Evolutionary conservation across 768 basidiomycete genomes (phyloP).

Genomic region (Pleurotus cornucopiae): DNA sequence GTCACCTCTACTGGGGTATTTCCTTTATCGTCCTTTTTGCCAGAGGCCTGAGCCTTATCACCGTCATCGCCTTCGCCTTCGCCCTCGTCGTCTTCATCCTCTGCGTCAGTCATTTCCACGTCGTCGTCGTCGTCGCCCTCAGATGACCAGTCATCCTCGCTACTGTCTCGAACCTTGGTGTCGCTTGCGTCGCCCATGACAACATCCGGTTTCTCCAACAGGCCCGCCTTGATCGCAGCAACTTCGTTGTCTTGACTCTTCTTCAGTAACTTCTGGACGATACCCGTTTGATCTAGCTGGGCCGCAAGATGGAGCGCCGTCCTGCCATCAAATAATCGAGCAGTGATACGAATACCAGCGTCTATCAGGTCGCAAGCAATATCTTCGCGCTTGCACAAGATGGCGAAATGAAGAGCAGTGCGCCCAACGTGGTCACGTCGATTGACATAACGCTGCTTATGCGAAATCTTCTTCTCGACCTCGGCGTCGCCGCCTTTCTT

Average conservation of each 20-base stretch:
- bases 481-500: neutral
- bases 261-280: conserved; percentile 49
- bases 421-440: conserved; percentile 61
- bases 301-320: conserved; percentile 54
- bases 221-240: conserved; percentile 15
- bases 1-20: conserved; percentile 9
- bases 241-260: conserved; percentile 38
- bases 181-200: conserved; percentile 20
- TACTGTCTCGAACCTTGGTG: conserved; percentile 28
- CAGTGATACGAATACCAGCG: conserved; percentile 50
- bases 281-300: conserved; percentile 34
- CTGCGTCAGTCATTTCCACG: conserved; percentile 14
- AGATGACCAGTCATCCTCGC: conserved; percentile 50
- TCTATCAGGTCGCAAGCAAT: conserved; percentile 50
- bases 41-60: conserved; percentile 8
- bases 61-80: conserved; percentile 22
- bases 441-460: conserved; percentile 25
- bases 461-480: conserved; percentile 4
- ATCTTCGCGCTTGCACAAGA: conserved; percentile 39
- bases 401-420: conserved; percentile 54
- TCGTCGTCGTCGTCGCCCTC: conserved; percentile 30
- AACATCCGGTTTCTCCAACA: conserved; percentile 19
- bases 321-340: conserved; percentile 53
- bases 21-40: conserved; percentile 7
- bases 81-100: conserved; percentile 27